phyloP scores from a whole-genome alignment of 192 early-diverging fungal species.

The Umbelopsis isabellina region DNA sequence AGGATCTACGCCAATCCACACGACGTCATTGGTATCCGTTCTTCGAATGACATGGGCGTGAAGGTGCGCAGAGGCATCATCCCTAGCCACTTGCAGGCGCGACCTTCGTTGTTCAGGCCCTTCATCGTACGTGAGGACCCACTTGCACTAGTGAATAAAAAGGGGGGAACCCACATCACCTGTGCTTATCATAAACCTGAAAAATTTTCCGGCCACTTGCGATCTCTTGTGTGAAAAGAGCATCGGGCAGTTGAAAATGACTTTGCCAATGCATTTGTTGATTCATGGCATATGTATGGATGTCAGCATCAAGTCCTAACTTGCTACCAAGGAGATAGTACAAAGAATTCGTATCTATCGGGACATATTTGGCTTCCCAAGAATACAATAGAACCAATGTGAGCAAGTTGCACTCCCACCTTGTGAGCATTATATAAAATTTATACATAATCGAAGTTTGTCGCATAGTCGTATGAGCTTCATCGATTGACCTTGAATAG shows the following conservation, averaged over 20 bases:
- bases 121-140: background rate
- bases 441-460: no score
- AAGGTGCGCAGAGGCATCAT: background rate
- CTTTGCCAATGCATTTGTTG: conserved; percentile 3
- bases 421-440: no score
- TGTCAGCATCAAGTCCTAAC: background rate
- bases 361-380: conserved; percentile 4
- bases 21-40: background rate
- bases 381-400: background rate
- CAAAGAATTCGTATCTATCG: background rate
- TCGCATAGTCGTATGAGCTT: no score
- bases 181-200: background rate
- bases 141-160: background rate
- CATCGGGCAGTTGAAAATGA: conserved; percentile 4
- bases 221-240: background rate
- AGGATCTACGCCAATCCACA: background rate
- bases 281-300: background rate
- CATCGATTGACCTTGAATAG: no score
- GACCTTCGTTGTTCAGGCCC: background rate
- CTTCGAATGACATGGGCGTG: background rate
- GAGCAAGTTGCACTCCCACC: no score
- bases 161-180: background rate
- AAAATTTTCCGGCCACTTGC: background rate
- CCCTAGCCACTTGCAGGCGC: background rate
- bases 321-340: background rate